Percentiles rank a stretch among this genome's conserved stretches.
These are phyloP conservation scores for Hortaea sp. DNA, from an alignment of 2,329 filamentous ascomycete species.

Conservation along the genomic window DNA sequence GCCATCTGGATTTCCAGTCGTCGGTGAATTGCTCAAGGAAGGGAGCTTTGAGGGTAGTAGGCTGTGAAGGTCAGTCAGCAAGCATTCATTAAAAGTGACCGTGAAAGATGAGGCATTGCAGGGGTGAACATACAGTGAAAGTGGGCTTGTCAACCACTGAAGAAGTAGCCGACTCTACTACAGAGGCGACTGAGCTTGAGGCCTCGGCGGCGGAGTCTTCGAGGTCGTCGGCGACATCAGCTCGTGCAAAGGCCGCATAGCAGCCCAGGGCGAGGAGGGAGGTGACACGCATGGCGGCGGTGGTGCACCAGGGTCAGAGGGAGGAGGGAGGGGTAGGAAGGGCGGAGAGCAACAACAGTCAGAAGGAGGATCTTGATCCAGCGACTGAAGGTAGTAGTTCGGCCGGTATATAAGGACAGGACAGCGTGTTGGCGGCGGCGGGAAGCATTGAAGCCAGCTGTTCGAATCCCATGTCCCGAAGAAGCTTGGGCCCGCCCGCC, in stretches of 20 bases:
- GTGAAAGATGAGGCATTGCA: conserved; percentile 27
- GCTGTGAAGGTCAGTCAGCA: conserved; percentile 42
- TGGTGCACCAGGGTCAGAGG: neutral
- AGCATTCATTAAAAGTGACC: conserved; percentile 64
- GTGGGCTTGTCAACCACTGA: conserved; percentile 59
- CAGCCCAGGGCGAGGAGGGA: conserved; percentile 61
- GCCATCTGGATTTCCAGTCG: conserved; percentile 88
- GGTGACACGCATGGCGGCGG: conserved; percentile 65
- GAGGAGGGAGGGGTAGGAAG: neutral
- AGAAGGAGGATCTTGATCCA: no score
- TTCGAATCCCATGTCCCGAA: no score
- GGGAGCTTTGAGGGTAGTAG: conserved; percentile 76
- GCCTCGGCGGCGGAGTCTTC: conserved; percentile 58
- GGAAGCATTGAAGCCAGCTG: no score
- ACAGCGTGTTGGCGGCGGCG: no score
- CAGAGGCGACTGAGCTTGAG: conserved; percentile 43
- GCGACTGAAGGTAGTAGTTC: no score
- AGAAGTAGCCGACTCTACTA: conserved; percentile 44
- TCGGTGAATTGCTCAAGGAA: conserved; percentile 99
- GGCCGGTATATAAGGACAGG: no score
- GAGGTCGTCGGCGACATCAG: conserved; percentile 58
- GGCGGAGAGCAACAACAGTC: no score
- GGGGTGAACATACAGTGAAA: conserved; percentile 68
- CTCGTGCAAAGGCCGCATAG: conserved; percentile 61
- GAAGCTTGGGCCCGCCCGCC: no score